Base-by-base conservation (phyloP, 345 rosid genomes). In the Cardamine occulta region DNA sequence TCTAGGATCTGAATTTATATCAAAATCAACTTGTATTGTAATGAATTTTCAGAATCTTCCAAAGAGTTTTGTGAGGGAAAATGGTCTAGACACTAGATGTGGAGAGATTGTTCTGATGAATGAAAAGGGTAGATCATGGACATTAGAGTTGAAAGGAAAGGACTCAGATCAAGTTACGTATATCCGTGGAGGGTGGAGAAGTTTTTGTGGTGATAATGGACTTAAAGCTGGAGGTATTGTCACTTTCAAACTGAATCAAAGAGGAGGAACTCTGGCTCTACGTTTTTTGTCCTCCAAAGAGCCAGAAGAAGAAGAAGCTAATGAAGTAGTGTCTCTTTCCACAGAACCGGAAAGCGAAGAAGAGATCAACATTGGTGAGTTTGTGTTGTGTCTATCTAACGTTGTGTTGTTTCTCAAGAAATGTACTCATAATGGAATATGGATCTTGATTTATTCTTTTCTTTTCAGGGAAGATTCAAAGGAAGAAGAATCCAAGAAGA, bases 111-210 rank as follows among this genome's bases (percentile, higher is more conserved):
- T 47, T 57, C 44, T 74, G 39, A 34, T 23, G 49, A 64, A 57
- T 74, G 66, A 74, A 35, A 66, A 74, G 10, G 72, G 70, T 2
- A 34, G 0, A 34, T 15, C 74, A 21, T 68, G 74, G 68, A 60
- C 34, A 0, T 11, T 60, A 6, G 13, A 1, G 1, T 12, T 75
- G 19, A 37, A 37, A 32, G 35, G 35, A 32, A 32, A 32, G 35
- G 35, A 32, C 1, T 32, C 35, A 1, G 7, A 32, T 32, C 35
- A 1, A 32, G 35, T 32, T 1, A 37, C 40, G 9, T 37, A 9
- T 10, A 37, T 9, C 12, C 2, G 11, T 8, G 12, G 11, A 68
- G 69, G 79, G 4, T 75, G 79, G 73, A 48, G 2, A 28, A 37
- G 61, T 31, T 75, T 75, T 4, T 74, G 78, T 66, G 6, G 1